These are phyloP conservation scores for Saturnispora sekii DNA, from an alignment of 805 yeast genomes.

Conservation along the genomic window DNA sequence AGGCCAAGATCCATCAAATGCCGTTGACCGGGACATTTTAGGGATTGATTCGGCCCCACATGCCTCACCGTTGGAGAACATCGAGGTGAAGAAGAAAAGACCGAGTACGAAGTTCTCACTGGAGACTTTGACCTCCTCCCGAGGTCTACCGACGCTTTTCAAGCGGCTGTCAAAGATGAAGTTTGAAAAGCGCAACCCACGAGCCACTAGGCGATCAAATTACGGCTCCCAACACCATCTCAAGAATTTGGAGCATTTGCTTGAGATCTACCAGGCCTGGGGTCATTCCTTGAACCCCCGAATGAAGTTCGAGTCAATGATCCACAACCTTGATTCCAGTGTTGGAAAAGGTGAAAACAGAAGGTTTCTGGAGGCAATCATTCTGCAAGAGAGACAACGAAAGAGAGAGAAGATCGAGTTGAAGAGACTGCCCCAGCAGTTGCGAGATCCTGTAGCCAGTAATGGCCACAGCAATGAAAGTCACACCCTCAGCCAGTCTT, in stretches of 20 bases:
- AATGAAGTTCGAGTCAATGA: conserved; percentile 65
- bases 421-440: background rate
- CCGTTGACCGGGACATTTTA: conserved; percentile 15
- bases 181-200: conserved; percentile 18
- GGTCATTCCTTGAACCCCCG: conserved; percentile 71
- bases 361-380: conserved; percentile 9
- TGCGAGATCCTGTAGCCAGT: background rate
- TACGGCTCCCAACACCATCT: conserved; percentile 34
- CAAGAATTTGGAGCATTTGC: conserved; percentile 38
- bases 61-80: conserved; percentile 1
- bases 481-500: background rate
- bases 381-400: conserved; percentile 2
- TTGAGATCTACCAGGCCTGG: conserved; percentile 61
- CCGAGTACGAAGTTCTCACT: conserved; percentile 39
- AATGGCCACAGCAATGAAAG: background rate
- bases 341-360: conserved; percentile 36
- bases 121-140: conserved; percentile 37
- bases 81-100: conserved; percentile 19
- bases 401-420: background rate
- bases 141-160: conserved; percentile 51
- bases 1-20: background rate
- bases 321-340: conserved; percentile 40
- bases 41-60: conserved; percentile 14
- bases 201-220: conserved; percentile 3
- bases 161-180: conserved; percentile 27